Conservation (phyloP, 2,329 filamentous ascomycete genomes). For the Ophiostoma piceae region DNA sequence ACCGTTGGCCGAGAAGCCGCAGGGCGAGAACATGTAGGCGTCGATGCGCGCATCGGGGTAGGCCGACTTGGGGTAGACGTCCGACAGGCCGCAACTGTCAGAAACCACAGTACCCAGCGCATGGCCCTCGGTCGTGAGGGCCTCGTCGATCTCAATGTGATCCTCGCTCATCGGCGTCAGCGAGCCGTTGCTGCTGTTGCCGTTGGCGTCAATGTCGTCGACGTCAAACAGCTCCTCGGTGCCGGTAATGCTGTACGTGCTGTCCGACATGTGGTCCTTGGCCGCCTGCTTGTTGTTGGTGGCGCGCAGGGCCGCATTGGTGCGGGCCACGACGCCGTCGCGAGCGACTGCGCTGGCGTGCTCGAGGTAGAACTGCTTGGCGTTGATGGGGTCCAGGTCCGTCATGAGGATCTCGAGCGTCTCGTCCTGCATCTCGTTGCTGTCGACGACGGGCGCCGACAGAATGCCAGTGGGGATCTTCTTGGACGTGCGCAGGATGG, state of each 20-base stretch:
- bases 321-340: slow-evolving; percentile 65
- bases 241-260: slow-evolving; percentile 38
- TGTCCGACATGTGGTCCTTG: slow-evolving; percentile 55
- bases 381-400: slow-evolving; percentile 62
- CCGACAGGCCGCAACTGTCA: slow-evolving; percentile 79
- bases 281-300: slow-evolving; percentile 16
- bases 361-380: slow-evolving; percentile 64
- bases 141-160: slow-evolving; percentile 50
- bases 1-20: slow-evolving; percentile 94
- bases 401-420: slow-evolving; percentile 71
- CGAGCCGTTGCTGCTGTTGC: slow-evolving; percentile 42
- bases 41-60: slow-evolving; percentile 94
- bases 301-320: slow-evolving; percentile 52
- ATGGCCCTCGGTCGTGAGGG: slow-evolving; percentile 87
- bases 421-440: slow-evolving; percentile 60
- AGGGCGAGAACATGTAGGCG: slow-evolving; percentile 92
- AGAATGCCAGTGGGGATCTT: slow-evolving; percentile 50
- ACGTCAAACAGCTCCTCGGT: slow-evolving; percentile 67
- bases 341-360: slow-evolving; percentile 85
- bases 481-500: slow-evolving; percentile 32
- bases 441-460: slow-evolving; percentile 32
- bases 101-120: slow-evolving; percentile 88
- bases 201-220: slow-evolving; percentile 68
- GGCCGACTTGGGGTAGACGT: slow-evolving; percentile 77
- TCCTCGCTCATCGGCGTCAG: slow-evolving; percentile 54